Evolutionary conservation across 208 protist species (phyloP).

Genomic region (Crithidia expoeki): DNA sequence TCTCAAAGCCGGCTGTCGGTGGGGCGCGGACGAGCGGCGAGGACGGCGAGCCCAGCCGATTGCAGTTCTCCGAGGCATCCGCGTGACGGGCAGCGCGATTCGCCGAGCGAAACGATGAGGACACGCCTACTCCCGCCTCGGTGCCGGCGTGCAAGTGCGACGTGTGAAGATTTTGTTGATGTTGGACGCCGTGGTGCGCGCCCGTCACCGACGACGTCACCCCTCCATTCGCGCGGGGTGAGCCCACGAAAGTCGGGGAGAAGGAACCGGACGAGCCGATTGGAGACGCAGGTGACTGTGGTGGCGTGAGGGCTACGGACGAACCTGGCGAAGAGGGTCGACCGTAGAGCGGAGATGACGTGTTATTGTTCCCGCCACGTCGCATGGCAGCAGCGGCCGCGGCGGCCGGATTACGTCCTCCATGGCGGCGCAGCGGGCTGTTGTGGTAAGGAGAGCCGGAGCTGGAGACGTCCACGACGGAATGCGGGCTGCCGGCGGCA

Average conservation of each 20-base stretch:
- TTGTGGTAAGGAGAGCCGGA: constrained; percentile 16
- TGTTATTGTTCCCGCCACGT: background rate
- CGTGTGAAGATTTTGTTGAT: background rate
- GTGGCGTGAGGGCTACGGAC: constrained; percentile 19
- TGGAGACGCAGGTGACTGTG: constrained; percentile 20
- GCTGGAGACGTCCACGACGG: constrained; percentile 12
- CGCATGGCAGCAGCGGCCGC: constrained; percentile 1
- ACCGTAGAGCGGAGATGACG: background rate
- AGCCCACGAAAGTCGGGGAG: constrained; percentile 7
- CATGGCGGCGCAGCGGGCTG: constrained; percentile 16
- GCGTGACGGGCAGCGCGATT: background rate
- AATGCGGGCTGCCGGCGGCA: background rate
- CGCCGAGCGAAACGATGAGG: background rate
- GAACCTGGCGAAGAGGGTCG: constrained; percentile 19
- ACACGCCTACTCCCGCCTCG: background rate
- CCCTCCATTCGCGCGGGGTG: background rate
- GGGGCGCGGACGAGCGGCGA: background rate
- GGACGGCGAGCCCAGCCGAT: background rate
- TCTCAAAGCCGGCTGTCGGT: background rate
- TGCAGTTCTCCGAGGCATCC: background rate
- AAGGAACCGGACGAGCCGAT: background rate
- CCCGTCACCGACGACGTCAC: background rate
- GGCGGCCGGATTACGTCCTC: background rate
- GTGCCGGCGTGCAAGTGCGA: background rate
- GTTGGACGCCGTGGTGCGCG: too few species aligned